These are phyloP conservation scores for Globisporangium abappressorium DNA, from an alignment of 352 stramenopile species.

Conservation along the genomic window DNA sequence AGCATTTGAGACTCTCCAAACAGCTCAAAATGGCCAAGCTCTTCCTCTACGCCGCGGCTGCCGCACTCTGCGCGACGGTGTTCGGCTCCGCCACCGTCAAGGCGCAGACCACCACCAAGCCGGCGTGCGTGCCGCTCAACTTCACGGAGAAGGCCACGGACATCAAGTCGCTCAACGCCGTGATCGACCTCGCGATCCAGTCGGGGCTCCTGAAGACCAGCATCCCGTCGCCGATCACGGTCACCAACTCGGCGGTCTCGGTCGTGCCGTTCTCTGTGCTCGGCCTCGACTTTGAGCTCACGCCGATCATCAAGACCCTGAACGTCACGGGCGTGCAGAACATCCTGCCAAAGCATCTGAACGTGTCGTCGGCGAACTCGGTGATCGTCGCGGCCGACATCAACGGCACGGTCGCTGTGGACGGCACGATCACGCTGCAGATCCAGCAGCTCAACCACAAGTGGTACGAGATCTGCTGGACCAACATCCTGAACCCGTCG, in stretches of 20 bases:
- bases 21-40: conserved; percentile 40
- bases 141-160: conserved; percentile 41
- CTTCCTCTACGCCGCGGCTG: conserved; percentile 23
- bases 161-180: conserved; percentile 45
- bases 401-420: conserved; percentile 6
- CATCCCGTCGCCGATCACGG: conserved; percentile 24
- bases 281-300: conserved; percentile 46
- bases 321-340: conserved; percentile 46
- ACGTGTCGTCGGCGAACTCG: conserved; percentile 5
- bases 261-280: conserved; percentile 39
- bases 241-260: conserved; percentile 24
- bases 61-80: conserved; percentile 12
- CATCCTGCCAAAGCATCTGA: conserved; percentile 33
- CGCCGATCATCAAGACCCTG: conserved; percentile 47
- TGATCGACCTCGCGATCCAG: conserved; percentile 35
- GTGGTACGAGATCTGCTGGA: conserved; percentile 17
- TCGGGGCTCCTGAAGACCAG: conserved; percentile 23
- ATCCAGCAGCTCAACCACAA: conserved; percentile 15
- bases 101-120: conserved; percentile 20
- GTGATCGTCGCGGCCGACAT: conserved; percentile 7
- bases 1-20: background rate
- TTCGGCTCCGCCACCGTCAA: conserved; percentile 7
- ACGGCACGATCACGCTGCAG: conserved; percentile 4
- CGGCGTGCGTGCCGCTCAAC: conserved; percentile 37
- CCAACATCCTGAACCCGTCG: conserved; percentile 6